Percentiles rank a stretch among this genome's conserved stretches.
Conservation (phyloP, 2,329 filamentous ascomycete genomes). For the Monilinia fructicola region DNA sequence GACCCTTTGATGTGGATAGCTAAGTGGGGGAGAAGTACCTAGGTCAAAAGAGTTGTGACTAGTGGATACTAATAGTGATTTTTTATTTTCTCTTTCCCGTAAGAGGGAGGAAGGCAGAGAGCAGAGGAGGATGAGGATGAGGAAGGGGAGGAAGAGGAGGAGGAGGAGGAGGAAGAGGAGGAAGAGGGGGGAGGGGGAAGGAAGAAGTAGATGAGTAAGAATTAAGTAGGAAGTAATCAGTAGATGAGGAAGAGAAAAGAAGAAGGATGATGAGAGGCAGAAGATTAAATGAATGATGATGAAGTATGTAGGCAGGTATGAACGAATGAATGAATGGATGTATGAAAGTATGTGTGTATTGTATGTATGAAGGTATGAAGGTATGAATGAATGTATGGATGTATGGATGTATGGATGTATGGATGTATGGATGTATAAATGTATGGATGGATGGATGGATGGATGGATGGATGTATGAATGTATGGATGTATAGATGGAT, state of each 20-base stretch:
- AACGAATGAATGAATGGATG: background rate
- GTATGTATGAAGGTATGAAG: too few relatives aligned
- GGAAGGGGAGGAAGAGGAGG: background rate
- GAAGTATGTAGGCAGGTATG: too few relatives aligned
- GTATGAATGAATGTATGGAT: background rate
- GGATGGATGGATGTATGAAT: background rate
- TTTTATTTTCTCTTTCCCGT: background rate
- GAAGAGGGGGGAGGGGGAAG: too few relatives aligned
- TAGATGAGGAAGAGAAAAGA: background rate
- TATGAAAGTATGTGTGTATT: background rate
- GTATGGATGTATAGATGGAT: background rate
- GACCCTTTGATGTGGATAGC: slow-evolving; percentile 11
- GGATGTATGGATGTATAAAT: background rate
- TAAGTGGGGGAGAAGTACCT: slow-evolving; percentile 8
- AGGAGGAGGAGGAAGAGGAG: background rate
- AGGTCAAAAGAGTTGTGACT: slow-evolving; percentile 1
- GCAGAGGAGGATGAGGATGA: background rate
- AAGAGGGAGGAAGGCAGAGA: background rate
- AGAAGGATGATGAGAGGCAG: background rate
- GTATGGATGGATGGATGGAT: background rate
- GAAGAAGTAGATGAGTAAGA: too few relatives aligned
- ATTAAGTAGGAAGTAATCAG: background rate
- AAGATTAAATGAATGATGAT: background rate
- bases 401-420: background rate
- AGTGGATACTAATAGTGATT: background rate